Evolutionary conservation across 2,329 filamentous ascomycete genomes (phyloP).

Genomic region (Hypoxylon sp.): DNA sequence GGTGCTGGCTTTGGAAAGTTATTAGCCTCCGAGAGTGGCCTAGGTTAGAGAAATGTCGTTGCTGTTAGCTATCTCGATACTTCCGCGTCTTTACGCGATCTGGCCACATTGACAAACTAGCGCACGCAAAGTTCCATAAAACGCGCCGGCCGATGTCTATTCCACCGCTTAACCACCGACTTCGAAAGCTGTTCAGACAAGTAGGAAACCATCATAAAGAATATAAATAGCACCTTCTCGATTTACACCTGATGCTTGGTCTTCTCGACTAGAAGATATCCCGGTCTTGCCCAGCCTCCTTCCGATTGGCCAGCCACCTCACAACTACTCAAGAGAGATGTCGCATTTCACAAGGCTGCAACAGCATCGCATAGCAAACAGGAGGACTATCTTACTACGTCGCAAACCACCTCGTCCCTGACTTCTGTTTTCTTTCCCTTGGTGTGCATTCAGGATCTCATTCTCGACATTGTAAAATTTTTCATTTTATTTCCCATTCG

Average conservation of each 20-base stretch:
- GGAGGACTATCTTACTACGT: slow-evolving; percentile 4
- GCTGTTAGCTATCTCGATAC: background rate
- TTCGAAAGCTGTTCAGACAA: slow-evolving; percentile 8
- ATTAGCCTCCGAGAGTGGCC: background rate
- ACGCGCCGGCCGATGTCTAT: background rate
- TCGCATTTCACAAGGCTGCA: slow-evolving; percentile 45
- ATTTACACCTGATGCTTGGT: background rate
- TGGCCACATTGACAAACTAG: slow-evolving; percentile 5
- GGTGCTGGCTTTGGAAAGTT: background rate
- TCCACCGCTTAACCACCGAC: background rate
- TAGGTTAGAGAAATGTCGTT: background rate
- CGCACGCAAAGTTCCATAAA: slow-evolving; percentile 16
- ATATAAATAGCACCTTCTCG: slow-evolving; percentile 2
- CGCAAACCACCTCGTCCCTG: slow-evolving; percentile 12
- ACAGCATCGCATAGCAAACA: slow-evolving; percentile 28
- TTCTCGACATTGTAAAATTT: background rate
- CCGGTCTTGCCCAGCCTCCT: slow-evolving; percentile 26
- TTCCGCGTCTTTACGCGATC: slow-evolving; percentile 2
- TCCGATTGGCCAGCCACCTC: slow-evolving; percentile 39
- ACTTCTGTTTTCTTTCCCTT: background rate
- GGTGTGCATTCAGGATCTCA: background rate
- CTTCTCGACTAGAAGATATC: slow-evolving; percentile 32
- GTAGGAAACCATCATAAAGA: slow-evolving; percentile 4
- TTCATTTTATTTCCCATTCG: background rate
- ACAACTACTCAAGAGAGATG: slow-evolving; percentile 26